Conservation (phyloP, 495 filamentous ascomycete genomes). For the Hypoxylon lienhwacheense region DNA sequence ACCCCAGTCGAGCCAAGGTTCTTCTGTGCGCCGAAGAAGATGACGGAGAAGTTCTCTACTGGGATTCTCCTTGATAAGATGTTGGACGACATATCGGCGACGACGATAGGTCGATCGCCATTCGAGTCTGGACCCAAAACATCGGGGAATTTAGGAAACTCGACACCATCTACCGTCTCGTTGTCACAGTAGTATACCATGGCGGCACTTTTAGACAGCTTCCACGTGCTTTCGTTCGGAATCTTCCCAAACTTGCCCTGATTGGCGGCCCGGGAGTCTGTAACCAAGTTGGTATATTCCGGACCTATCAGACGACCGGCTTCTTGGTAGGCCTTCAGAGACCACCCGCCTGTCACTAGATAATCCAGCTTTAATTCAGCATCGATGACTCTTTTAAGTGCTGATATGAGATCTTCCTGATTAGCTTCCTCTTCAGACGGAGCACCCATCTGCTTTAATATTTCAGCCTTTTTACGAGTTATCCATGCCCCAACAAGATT, state of each 20-base stretch:
- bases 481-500: conserved; percentile 85
- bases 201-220: conserved; percentile 70
- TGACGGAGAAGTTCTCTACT: conserved; percentile 69
- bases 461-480: conserved; percentile 56
- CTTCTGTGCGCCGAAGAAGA: conserved; percentile 88
- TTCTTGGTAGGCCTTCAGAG: conserved; percentile 87
- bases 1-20: conserved; percentile 85
- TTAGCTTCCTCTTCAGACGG: conserved; percentile 55
- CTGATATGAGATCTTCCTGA: conserved; percentile 59
- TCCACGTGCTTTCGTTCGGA: conserved; percentile 74
- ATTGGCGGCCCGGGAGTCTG: conserved; percentile 69
- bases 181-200: conserved; percentile 95
- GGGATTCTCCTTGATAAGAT: conserved; percentile 66
- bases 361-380: conserved; percentile 80
- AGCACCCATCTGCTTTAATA: conserved; percentile 41
- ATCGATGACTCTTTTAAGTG: conserved; percentile 63
- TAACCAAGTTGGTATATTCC: conserved; percentile 75
- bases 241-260: conserved; percentile 89
- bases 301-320: conserved; percentile 73
- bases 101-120: conserved; percentile 65
- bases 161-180: conserved; percentile 94
- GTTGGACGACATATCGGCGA: conserved; percentile 87
- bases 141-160: conserved; percentile 77
- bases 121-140: conserved; percentile 58
- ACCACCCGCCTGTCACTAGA: conserved; percentile 91